These are phyloP conservation scores for Lachnellula suecica DNA, from an alignment of 2,329 filamentous ascomycete genomes.

Conservation along the genomic window DNA sequence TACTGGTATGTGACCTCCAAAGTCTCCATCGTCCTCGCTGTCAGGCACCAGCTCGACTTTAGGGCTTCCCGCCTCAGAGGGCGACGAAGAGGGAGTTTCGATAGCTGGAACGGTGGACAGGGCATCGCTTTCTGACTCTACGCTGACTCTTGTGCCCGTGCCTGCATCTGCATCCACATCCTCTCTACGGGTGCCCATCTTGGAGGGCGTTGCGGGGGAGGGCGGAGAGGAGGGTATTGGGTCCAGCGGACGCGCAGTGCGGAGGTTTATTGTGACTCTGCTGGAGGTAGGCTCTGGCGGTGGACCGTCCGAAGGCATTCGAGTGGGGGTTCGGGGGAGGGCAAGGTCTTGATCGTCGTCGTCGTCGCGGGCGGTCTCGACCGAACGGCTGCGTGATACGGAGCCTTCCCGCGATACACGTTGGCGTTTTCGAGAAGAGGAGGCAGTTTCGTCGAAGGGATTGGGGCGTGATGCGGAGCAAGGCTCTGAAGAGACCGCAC, in stretches of 20 bases:
- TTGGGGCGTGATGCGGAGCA: slow-evolving; percentile 62
- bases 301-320: slow-evolving; percentile 33
- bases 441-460: slow-evolving; percentile 60
- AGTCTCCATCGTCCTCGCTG: slow-evolving; percentile 28
- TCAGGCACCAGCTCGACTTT: slow-evolving; percentile 29
- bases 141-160: slow-evolving; percentile 27
- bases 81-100: slow-evolving; percentile 32
- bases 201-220: slow-evolving; percentile 38
- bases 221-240: slow-evolving; percentile 43
- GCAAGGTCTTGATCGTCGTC: slow-evolving; percentile 34
- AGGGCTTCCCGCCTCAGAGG: slow-evolving; percentile 30
- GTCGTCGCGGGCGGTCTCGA: slow-evolving; percentile 36
- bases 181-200: slow-evolving; percentile 23
- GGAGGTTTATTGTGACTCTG: slow-evolving; percentile 60
- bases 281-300: slow-evolving; percentile 49
- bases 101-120: slow-evolving; percentile 28
- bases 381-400: slow-evolving; percentile 53
- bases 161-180: too few relatives aligned
- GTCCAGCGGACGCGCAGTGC: slow-evolving; percentile 44
- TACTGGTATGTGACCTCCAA: slow-evolving; percentile 22
- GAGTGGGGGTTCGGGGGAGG: slow-evolving; percentile 30
- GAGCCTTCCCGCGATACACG: slow-evolving; percentile 59
- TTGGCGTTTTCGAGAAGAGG: slow-evolving; percentile 55
- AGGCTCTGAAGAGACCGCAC: slow-evolving; percentile 61
- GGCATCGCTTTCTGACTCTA: slow-evolving; percentile 32